Base-by-base conservation (phyloP, 805 yeast species). In the Metahyphopichia silvanorum region DNA sequence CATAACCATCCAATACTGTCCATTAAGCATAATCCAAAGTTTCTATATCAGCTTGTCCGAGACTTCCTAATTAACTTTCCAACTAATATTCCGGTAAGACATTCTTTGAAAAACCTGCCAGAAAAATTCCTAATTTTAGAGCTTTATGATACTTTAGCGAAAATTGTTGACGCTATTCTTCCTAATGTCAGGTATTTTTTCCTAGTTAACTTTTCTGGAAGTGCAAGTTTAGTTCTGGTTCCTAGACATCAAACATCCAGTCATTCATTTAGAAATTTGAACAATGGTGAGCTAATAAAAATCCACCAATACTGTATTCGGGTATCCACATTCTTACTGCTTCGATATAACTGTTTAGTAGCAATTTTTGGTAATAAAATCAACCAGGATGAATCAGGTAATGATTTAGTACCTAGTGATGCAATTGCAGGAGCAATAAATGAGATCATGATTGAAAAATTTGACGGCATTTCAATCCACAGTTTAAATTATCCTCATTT, bases 401-500 rank as follows among this genome's bases (percentile, higher is more conserved):
- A 39, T 21, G 21, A 29, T 1, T 19, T 32, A 7, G 21, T 41
- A 7, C 21, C 15, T 29, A 29, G 6, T 40, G 42, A 6, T 25
- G 34, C n/a, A 18, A 30, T 21, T 17, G 16, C 18, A 21, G 22
- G 13, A 8, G 23, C 16, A 14, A 21, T 53, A 15, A 51, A 51
- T 29, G 61, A 55, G 32, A 33, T 54, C 5, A 42, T 46, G 43
- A 40, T 55, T n/a, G 32, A 39, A n/a, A 32, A 29, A 12, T 51
- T 55, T 33, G 42, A 33, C 9, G 15, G 17, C 3, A 40, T 43
- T 3, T 21, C 21, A 4, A 30, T 55, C 17, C 24, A 31, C 9
- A 37, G 23, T 16, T 36, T 42, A 21, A 39, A 51, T 35, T 52
- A 39, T 37, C 16, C 40, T 4, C 60, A 55, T 34, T 33, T 51